Evolutionary conservation across 352 stramenopile species (phyloP).

Genomic region (Globisporangium emineosum): DNA sequence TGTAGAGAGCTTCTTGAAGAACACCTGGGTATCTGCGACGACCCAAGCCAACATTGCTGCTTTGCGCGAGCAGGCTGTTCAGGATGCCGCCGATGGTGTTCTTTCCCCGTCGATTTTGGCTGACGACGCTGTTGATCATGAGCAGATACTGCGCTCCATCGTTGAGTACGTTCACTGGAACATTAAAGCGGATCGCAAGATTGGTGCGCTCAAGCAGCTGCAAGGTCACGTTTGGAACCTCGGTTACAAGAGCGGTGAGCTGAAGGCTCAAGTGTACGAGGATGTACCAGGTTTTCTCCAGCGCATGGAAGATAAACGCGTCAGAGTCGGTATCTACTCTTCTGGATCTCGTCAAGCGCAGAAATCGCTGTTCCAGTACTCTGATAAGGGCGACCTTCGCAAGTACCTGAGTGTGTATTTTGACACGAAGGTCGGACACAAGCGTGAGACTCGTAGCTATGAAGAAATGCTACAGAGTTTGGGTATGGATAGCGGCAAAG

Average conservation of each 20-base stretch:
- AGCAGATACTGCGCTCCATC: slow-evolving; percentile 32
- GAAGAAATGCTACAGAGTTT: slow-evolving; percentile 80
- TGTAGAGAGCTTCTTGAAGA: slow-evolving; percentile 46
- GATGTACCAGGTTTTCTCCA: slow-evolving; percentile 88
- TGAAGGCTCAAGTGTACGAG: slow-evolving; percentile 90
- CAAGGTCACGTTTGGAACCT: slow-evolving; percentile 90
- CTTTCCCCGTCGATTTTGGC: slow-evolving; percentile 25
- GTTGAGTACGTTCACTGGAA: slow-evolving; percentile 70
- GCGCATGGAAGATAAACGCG: slow-evolving; percentile 64
- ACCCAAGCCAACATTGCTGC: slow-evolving; percentile 51
- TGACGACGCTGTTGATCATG: slow-evolving; percentile 15
- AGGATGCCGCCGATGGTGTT: slow-evolving; percentile 35
- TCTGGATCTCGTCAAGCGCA: slow-evolving; percentile 89
- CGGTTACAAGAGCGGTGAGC: slow-evolving; percentile 81
- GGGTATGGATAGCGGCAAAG: slow-evolving; percentile 66
- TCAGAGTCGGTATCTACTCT: slow-evolving; percentile 93
- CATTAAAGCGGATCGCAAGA: slow-evolving; percentile 77
- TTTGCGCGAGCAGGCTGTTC: slow-evolving; percentile 39
- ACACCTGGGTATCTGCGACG: slow-evolving; percentile 49
- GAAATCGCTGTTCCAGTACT: slow-evolving; percentile 85
- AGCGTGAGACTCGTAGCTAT: slow-evolving; percentile 72
- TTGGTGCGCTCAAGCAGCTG: slow-evolving; percentile 85
- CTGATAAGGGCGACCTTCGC: slow-evolving; percentile 76
- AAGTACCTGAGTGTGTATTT: slow-evolving; percentile 80
- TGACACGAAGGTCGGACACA: slow-evolving; percentile 81